These are phyloP conservation scores for Fusarium proliferatum DNA, from an alignment of 2,329 filamentous ascomycete genomes.

Conservation along the genomic window DNA sequence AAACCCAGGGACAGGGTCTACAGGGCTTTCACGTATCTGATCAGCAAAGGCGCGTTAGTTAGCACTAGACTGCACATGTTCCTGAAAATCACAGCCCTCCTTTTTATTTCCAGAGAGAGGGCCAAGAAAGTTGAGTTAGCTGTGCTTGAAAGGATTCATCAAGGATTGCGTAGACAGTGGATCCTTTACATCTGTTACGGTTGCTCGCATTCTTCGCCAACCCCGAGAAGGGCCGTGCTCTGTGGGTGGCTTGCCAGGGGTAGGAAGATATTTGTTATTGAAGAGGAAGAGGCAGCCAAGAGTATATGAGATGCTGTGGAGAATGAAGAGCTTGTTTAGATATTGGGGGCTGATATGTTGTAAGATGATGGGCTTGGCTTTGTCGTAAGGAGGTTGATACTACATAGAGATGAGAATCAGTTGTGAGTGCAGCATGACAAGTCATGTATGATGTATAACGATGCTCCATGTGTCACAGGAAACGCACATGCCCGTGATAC, in stretches of 20 bases:
- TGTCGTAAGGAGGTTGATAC: not conserved
- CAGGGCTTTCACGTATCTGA: constrained; percentile 1
- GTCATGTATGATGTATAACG: not conserved
- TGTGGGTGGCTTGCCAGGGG: constrained; percentile 28
- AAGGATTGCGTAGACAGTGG: constrained; percentile 34
- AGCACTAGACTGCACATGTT: not conserved
- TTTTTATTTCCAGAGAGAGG: not conserved
- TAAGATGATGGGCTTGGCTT: not conserved
- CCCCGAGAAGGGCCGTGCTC: constrained; percentile 40
- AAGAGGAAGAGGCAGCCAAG: constrained; percentile 32
- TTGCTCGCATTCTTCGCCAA: constrained; percentile 34
- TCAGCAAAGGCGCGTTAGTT: constrained; percentile 5
- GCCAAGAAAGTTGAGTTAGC: constrained; percentile 6
- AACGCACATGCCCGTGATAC: constrained; percentile 4
- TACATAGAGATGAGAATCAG: not conserved
- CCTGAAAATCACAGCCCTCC: constrained; percentile 19
- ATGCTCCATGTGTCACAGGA: not conserved
- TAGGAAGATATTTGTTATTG: constrained; percentile 7
- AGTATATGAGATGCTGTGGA: constrained; percentile 6
- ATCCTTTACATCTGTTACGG: constrained; percentile 27
- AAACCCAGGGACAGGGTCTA: constrained; percentile 9
- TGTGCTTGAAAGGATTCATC: constrained; percentile 9
- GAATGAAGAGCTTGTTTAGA: constrained; percentile 1
- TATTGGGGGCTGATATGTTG: not conserved
- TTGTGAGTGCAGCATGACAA: not conserved